Evolutionary conservation across 2,329 filamentous ascomycete species (phyloP).

Genomic region (Aspergillus sp.): DNA sequence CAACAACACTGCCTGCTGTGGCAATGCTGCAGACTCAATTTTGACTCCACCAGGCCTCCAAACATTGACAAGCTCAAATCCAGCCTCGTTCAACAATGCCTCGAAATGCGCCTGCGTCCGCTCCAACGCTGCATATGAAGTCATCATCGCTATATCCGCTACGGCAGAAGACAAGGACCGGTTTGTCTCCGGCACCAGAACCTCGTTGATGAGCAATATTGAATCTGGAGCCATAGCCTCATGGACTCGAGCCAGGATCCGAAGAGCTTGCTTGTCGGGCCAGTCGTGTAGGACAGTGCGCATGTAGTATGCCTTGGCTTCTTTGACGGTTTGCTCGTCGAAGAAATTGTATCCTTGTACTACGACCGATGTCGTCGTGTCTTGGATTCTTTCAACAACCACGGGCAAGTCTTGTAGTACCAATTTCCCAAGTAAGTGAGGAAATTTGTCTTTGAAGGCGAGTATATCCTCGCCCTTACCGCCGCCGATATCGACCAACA

Average conservation of each 20-base stretch:
- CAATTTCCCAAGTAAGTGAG: conserved; percentile 8
- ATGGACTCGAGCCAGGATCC: conserved; percentile 13
- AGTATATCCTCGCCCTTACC: conserved; percentile 16
- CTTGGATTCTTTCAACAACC: conserved; percentile 7
- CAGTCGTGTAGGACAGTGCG: conserved; percentile 20
- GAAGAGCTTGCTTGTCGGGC: conserved; percentile 9
- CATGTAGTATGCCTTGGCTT: conserved; percentile 18
- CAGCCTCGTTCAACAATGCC: conserved; percentile 10
- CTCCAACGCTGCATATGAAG: conserved; percentile 11
- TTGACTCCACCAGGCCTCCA: background rate
- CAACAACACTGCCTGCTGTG: no score
- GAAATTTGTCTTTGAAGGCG: conserved; percentile 8
- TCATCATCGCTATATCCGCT: conserved; percentile 13
- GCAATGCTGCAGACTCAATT: background rate
- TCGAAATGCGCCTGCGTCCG: conserved; percentile 17
- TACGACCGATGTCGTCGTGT: conserved; percentile 4
- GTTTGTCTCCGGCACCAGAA: conserved; percentile 15
- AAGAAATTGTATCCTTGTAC: conserved; percentile 16
- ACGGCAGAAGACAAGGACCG: conserved; percentile 7
- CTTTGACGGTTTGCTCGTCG: conserved; percentile 15
- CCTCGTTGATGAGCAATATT: conserved; percentile 21
- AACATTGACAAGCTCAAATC: conserved; percentile 2
- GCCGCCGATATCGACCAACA: conserved; percentile 20
- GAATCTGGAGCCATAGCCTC: conserved; percentile 18
- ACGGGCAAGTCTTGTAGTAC: conserved; percentile 16